Evolutionary conservation across 2,329 filamentous ascomycete species (phyloP), one percentile per base, ranked within the genome.

Genomic region (Neofusicoccum parvum): DNA sequence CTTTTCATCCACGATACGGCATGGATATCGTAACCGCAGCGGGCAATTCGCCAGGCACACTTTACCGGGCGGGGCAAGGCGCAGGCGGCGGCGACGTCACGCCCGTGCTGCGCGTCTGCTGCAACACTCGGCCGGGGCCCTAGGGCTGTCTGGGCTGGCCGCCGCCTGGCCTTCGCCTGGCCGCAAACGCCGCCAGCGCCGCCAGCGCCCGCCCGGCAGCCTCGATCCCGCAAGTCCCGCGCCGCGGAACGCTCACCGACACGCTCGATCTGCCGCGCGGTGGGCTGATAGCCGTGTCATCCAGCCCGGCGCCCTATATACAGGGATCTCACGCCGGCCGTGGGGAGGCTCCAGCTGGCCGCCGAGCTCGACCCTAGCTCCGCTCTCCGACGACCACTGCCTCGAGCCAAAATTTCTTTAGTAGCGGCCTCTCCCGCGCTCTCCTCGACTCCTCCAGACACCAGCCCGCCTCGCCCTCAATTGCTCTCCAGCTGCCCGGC

Each of bases 241-340:
- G 50, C 43, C 15, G 32, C 56, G 56, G 56, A 37, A 46, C n/a
- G 32, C 56, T 60, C 56, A 60, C 56, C 56, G 56, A 60, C 56
- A 49, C 32, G 41, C 54, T n/a, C 54, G 14, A 36, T 34, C 39
- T 32, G 54, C 54, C 54, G 53, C 15, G 43, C 23, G 46, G 59
- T 62, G 59, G 63, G 37, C 63, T 65, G 63, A 65, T 23, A 50
- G 39, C 63, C 39, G 63, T 59, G 50, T 43, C 27, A 64, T 64
- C 17, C 32, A 12, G 20, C 49, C 37, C 36, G 23, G 37, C 39
- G 23, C 23, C 45, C 15, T 14, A 14, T 49, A 5, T 37, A 6
- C 46, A 14, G 11, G 14, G 34, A 6, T 17, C 37, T 27, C 5
- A 1, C 27, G 27, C 27, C 27, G 5, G 27, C 27, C 27, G 51